Evolutionary conservation across 2,329 filamentous ascomycete genomes (phyloP).

Genomic region (Colletotrichum neosansevieriae): DNA sequence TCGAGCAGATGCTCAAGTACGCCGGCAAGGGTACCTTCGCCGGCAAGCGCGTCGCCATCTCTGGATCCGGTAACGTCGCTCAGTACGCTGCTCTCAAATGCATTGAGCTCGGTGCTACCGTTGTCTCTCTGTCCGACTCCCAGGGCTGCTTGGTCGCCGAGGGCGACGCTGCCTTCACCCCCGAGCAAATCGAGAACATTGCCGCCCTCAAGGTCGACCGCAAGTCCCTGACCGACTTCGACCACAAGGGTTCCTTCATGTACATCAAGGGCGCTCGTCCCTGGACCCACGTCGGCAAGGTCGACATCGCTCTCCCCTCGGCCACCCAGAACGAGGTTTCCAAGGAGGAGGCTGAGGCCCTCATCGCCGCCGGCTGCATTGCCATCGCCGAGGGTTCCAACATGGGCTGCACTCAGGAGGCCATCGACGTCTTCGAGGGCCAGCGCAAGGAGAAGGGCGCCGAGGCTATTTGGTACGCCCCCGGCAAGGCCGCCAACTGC

Average conservation of each 20-base stretch:
- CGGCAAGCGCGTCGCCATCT: slow-evolving; percentile 95
- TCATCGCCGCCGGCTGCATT: slow-evolving; percentile 80
- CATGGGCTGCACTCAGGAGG: slow-evolving; percentile 98
- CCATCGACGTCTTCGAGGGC: slow-evolving; percentile 92
- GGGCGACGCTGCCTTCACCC: slow-evolving; percentile 77
- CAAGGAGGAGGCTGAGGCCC: slow-evolving; percentile 86
- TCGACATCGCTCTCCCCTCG: slow-evolving; percentile 92
- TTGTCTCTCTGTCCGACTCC: slow-evolving; percentile 94
- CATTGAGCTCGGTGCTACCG: slow-evolving; percentile 93
- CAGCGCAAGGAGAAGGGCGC: slow-evolving; percentile 77
- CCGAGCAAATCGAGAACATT: slow-evolving; percentile 83
- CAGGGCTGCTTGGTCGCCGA: slow-evolving; percentile 85
- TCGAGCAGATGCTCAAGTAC: slow-evolving; percentile 94
- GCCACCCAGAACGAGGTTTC: slow-evolving; percentile 99
- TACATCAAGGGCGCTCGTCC: slow-evolving; percentile 90
- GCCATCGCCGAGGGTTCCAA: slow-evolving; percentile 98
- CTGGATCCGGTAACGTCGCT: slow-evolving; percentile 96
- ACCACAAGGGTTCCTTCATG: slow-evolving; percentile 76
- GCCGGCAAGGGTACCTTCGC: slow-evolving; percentile 87
- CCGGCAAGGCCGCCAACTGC: slow-evolving; percentile 96
- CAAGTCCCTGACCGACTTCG: slow-evolving; percentile 81
- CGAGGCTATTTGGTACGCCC: slow-evolving; percentile 90
- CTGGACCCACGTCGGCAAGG: slow-evolving; percentile 89
- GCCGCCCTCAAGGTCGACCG: slow-evolving; percentile 88
- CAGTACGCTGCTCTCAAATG: slow-evolving; percentile 97